These are phyloP conservation scores for Pseudogymnoascus sp. DNA, from an alignment of 2,329 filamentous ascomycete genomes.

Conservation along the genomic window DNA sequence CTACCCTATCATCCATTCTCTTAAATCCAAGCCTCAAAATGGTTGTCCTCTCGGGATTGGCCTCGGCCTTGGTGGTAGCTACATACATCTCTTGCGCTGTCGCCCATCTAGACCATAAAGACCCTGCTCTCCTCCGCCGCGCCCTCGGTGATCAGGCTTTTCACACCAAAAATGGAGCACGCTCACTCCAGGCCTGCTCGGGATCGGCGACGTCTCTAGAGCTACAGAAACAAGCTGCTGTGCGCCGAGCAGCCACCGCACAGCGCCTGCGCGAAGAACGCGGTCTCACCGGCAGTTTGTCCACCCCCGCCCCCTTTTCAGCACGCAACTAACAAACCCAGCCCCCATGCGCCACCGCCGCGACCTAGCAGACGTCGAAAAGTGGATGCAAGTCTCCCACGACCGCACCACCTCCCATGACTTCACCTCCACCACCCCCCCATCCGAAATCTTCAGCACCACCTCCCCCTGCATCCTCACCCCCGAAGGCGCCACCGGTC, in stretches of 20 bases:
- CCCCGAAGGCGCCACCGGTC: neutral
- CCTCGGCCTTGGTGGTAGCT: neutral
- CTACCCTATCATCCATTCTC: neutral
- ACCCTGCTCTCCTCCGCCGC: neutral
- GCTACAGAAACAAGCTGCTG: neutral
- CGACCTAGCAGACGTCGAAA: neutral
- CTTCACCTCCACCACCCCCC: neutral
- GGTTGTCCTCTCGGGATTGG: neutral
- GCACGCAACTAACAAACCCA: neutral
- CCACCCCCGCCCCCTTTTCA: neutral
- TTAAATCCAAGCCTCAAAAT: neutral
- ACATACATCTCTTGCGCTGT: neutral
- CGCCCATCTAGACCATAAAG: neutral
- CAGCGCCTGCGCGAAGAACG: neutral
- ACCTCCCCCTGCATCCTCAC: neutral
- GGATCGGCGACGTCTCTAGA: neutral
- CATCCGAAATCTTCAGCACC: neutral
- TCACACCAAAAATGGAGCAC: neutral
- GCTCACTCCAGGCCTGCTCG: neutral
- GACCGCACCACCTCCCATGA: neutral
- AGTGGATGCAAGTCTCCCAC: neutral
- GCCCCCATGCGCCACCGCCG: neutral
- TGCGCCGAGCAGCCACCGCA: neutral
- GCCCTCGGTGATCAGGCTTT: neutral
- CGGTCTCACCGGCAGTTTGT: neutral